Percentiles rank a stretch among this genome's conserved stretches.
phyloP scores from a whole-genome alignment of 345 rosid species.

The Melaleuca alternifolia region DNA sequence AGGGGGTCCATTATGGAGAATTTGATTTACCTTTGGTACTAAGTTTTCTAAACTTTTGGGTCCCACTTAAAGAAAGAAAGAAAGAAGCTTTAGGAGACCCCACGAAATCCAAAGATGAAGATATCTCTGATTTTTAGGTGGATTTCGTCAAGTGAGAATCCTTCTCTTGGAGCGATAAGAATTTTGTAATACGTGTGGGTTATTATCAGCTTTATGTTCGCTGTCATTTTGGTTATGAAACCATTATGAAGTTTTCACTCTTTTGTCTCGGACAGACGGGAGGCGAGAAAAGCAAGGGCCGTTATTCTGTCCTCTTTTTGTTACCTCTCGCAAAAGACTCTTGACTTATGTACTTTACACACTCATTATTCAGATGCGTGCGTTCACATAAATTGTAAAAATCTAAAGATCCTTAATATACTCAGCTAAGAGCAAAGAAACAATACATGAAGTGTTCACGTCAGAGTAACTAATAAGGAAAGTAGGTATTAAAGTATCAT shows the following conservation, averaged over 20 bases:
- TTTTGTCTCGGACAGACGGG: conserved; percentile 23
- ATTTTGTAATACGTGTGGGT: not conserved
- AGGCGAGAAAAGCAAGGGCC: not conserved
- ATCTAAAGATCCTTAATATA: not conserved
- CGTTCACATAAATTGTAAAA: not conserved
- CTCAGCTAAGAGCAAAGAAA: not conserved
- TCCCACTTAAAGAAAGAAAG: not conserved
- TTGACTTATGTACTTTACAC: not conserved
- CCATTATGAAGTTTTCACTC: conserved; percentile 41
- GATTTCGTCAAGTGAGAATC: conserved; percentile 13
- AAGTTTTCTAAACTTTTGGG: conserved; percentile 1
- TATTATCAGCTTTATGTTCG: not conserved
- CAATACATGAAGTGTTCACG: not conserved
- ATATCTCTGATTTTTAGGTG: conserved; percentile 35
- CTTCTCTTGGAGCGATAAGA: not conserved
- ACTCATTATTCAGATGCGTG: not conserved
- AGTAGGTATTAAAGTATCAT: not conserved
- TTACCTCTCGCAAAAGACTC: not conserved
- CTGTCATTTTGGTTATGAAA: conserved; percentile 20
- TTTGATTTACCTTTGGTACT: conserved; percentile 1
- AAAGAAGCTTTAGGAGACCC: not conserved
- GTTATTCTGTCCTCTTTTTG: conserved; percentile 9
- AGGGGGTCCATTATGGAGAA: not conserved
- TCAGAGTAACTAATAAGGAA: not conserved
- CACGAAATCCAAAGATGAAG: conserved; percentile 45